A percentile compares a stretch with the other conserved stretches of the same genome.
phyloP scores from a whole-genome alignment of 148 eudicot genomes.

The Persicaria tinctoria region DNA sequence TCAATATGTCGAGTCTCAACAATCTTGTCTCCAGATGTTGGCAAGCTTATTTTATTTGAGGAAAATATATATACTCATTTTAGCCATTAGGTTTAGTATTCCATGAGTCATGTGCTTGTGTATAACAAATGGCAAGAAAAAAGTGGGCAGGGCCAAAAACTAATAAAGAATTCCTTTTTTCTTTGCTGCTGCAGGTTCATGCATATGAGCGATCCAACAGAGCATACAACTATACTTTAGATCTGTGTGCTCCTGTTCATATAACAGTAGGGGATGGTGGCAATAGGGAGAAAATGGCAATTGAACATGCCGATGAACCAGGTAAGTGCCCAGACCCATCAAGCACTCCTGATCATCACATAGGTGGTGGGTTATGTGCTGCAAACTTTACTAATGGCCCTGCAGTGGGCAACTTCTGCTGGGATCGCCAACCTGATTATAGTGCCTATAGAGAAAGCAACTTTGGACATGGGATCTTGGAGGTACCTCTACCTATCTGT shows the following conservation, averaged over 20 bases:
- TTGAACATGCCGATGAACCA: conserved; percentile 72
- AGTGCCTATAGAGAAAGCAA: conserved; percentile 89
- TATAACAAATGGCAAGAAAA: background rate
- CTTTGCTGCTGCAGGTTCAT: conserved; percentile 56
- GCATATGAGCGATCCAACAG: conserved; percentile 95
- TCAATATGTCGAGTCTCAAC: no score
- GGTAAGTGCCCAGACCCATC: conserved; percentile 84
- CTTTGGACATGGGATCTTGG: conserved; percentile 95
- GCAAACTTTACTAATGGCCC: conserved; percentile 85
- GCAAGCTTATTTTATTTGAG: no score
- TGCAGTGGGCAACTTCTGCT: conserved; percentile 85
- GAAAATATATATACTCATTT: no score
- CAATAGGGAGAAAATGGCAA: conserved; percentile 92
- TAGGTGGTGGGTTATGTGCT: conserved; percentile 86
- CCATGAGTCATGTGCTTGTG: background rate
- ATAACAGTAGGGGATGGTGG: conserved; percentile 96
- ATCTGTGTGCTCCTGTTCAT: conserved; percentile 80
- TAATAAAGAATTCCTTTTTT: background rate
- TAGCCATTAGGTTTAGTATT: background rate
- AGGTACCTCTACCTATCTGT: conserved; percentile 35
- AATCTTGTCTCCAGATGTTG: no score
- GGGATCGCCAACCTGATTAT: conserved; percentile 90
- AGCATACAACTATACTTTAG: conserved; percentile 77
- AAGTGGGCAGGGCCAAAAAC: background rate
- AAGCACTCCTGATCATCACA: conserved; percentile 61